Evolutionary conservation across 306 rosid species (phyloP), one percentile per base, ranked within the genome.

Genomic region (Citrullus colocynthis): DNA sequence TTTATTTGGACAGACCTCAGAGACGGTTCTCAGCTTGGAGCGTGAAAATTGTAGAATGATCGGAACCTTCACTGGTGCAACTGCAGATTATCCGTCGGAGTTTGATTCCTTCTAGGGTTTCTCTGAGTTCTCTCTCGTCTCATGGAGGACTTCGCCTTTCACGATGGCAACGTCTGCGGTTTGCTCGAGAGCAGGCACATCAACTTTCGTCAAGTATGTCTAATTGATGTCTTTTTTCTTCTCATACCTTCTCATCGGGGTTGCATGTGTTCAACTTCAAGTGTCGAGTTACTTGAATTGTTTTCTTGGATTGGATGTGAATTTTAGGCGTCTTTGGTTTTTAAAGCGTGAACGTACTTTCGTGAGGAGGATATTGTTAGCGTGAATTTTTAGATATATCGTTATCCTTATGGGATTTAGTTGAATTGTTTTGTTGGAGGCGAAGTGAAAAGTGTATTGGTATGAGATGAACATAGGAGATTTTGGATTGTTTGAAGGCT

Each of bases 141-240:
- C 7, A 94, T 94, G 98, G 97, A 90, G n/a, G 83, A 84, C 12
- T 55, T 86, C 80, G 89, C 86, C 58, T 90, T 85, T 74, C 88
- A 75, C 87, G 98, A 95, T 32, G 92, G 91, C 52, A 90, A 88
- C 83, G 84, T 95, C 61, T 83, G 85, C 89, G 78, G 81, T 70
- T 78, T 85, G 84, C 88, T 92, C 76, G 82, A 85, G 34, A 61
- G 82, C 51, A 91, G 97, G 41, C 76, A 37, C 79, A 75, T 89
- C 73, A 61, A 87, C 78, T 78, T 77, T 78, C 90, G 93, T 12
- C 87, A n/a, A 55, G 97, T 92, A 88, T 42, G 45, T 57, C 45
- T 21, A 13, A 48, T 72, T 36, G 1, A 12, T 41, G 6, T n/a
- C 5, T 44, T 49, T 45, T 72, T 36, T 30, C 6, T 30, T 45